A percentile compares a stretch with the other conserved stretches of the same genome.
Conservation (phyloP, 306 rosid species). For the Leucaena leucocephala region DNA sequence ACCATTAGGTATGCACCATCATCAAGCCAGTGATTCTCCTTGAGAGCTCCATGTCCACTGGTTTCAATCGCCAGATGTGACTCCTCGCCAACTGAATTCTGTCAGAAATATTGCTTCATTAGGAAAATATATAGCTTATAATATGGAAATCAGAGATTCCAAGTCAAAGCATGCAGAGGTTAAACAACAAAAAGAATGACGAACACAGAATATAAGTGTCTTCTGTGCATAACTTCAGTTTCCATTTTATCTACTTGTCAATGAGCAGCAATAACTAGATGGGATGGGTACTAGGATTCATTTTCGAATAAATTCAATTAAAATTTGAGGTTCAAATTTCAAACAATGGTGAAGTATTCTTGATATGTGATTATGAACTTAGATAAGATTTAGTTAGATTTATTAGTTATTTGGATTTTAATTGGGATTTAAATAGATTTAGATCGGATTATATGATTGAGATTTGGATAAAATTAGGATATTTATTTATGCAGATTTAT, state of each 20-base stretch:
- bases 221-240: slow-evolving; percentile 14
- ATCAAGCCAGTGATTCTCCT: slow-evolving; percentile 98
- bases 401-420: background rate
- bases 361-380: background rate
- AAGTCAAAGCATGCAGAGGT: background rate
- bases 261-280: background rate
- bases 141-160: slow-evolving; percentile 13
- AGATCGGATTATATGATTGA: background rate
- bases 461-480: background rate
- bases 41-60: slow-evolving; percentile 99
- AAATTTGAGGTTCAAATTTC: slow-evolving; percentile 29
- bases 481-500: background rate
- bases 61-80: slow-evolving; percentile 98
- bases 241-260: slow-evolving; percentile 18
- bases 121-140: slow-evolving; percentile 38
- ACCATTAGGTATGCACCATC: slow-evolving; percentile 99
- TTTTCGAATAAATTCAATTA: slow-evolving; percentile 6
- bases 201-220: background rate
- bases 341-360: background rate
- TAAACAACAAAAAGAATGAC: background rate
- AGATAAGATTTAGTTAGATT: background rate
- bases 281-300: background rate
- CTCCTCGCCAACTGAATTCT: slow-evolving; percentile 87
- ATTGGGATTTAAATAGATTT: background rate
- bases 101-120: slow-evolving; percentile 39